Evolutionary conservation across 148 eudicot species (phyloP), one percentile per base, ranked within the genome.

Genomic region (Camellia sinensis): DNA sequence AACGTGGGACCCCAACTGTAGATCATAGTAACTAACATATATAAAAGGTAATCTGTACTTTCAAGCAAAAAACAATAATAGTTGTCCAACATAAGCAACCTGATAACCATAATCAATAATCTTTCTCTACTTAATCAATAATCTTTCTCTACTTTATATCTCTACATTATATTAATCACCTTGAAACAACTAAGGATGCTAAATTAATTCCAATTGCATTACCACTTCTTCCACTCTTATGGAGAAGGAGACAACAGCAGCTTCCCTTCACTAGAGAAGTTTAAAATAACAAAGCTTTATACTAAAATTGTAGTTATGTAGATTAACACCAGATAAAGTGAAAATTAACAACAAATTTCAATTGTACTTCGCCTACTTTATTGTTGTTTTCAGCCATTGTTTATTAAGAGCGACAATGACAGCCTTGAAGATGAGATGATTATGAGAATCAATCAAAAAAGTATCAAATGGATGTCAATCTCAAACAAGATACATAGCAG

Each of bases 41-140:
- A 78, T 59, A 82, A 85, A 92, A 88, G 92, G 79, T 85, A 68
- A 84, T 62, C 48, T 86, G 97, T 91, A 92, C 97, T 94, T 94
- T 14, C 73, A 82, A 87, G 37, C 8, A 71, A 78, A 72, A 73
- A 73, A 71, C 53, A 83, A 82, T 67, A 81, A 43, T 87, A 84
- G 81, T 80, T 83, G 84, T 29, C 85, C 88, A 84, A 19, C 56
- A 29, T 29, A 29, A 29, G 37, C 37, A 29, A 29, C 37, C 37
- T 29, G 37, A 1, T 13, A 14, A 81, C 83, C 83, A 77, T 64
- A 82, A 78, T 15, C 65, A 14, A 57, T 72, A 71, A 8, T 80
- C 85, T 46, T 56, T 81, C 14, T 29, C 48, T 53, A 29, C 29
- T 29, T 29, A 80, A 81, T 75, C 57, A 80, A 61, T 72, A 53